phyloP scores from a whole-genome alignment of 169 alveolate genomes.

The Eimeria sp. region DNA sequence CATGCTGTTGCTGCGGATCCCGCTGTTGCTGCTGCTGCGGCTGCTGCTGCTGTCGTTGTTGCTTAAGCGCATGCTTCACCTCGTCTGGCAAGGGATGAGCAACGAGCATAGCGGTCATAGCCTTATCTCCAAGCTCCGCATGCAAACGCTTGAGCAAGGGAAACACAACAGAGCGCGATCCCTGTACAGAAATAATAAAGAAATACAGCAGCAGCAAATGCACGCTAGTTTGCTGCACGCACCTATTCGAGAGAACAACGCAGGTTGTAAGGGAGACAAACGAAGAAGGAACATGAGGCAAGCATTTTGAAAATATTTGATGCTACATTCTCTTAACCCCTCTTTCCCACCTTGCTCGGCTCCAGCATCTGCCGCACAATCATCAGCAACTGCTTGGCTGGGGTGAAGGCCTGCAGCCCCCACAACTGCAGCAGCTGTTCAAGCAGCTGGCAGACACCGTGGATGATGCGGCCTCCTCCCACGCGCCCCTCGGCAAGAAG shows the following conservation, averaged over 20 bases:
- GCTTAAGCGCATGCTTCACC: slow-evolving; percentile 56
- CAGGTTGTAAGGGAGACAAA: background rate
- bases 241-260: background rate
- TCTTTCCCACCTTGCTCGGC: slow-evolving; percentile 50
- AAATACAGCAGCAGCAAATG: background rate
- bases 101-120: slow-evolving; percentile 64
- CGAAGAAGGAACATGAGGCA: background rate
- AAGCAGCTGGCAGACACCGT: slow-evolving; percentile 73
- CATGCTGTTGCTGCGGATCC: background rate
- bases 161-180: slow-evolving; percentile 62
- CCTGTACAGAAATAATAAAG: background rate
- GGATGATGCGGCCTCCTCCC: slow-evolving; percentile 72
- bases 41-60: slow-evolving; percentile 33
- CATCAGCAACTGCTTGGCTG: slow-evolving; percentile 65
- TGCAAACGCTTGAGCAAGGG: slow-evolving; percentile 62
- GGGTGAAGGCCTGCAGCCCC: slow-evolving; percentile 55
- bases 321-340: no score
- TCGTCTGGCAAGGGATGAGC: slow-evolving; percentile 76
- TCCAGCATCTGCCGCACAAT: slow-evolving; percentile 73
- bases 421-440: slow-evolving; percentile 74
- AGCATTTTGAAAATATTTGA: background rate
- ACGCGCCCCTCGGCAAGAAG: slow-evolving; percentile 65
- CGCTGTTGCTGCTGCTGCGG: slow-evolving; percentile 1
- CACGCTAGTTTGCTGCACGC: background rate
- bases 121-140: slow-evolving; percentile 61